Percentiles rank a stretch among this genome's conserved stretches.
phyloP scores from a whole-genome alignment of 345 rosid species.

The Bruguiera gymnorhiza region DNA sequence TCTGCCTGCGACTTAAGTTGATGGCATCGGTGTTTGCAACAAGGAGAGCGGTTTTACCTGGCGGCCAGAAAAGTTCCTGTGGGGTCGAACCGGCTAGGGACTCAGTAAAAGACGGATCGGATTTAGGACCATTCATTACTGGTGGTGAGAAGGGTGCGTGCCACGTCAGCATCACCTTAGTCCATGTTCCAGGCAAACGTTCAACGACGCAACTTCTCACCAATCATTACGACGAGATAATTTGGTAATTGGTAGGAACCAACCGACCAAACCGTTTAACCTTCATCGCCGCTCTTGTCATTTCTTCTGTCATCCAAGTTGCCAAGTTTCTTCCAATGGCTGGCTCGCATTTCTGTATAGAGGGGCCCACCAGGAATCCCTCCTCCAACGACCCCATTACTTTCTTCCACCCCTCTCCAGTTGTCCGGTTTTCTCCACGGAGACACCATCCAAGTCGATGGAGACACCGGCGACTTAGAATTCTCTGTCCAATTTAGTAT shows the following conservation, averaged over 20 bases:
- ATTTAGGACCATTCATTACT: background rate
- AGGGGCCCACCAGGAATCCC: background rate
- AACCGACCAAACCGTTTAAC: too few species aligned
- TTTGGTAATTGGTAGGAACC: too few species aligned
- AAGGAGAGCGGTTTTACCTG: conserved; percentile 18
- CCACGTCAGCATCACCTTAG: too few species aligned
- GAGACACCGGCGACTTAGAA: conserved; percentile 9
- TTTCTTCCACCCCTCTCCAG: conserved; percentile 2
- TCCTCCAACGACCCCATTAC: background rate
- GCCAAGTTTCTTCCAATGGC: background rate
- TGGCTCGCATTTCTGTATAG: background rate
- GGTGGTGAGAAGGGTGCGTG: background rate
- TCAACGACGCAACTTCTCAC: background rate
- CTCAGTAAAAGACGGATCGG: background rate
- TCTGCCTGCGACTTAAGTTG: background rate
- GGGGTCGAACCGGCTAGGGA: background rate
- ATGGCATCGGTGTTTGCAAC: background rate
- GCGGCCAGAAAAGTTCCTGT: background rate
- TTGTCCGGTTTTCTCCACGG: conserved; percentile 13
- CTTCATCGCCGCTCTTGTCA: too few species aligned
- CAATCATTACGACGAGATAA: background rate
- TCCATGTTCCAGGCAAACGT: too few species aligned
- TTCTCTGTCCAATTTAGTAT: conserved; percentile 14
- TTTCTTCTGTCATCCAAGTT: too few species aligned
- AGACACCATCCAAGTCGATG: conserved; percentile 16